These are phyloP conservation scores for Trichophyton mentagrophytes DNA, from an alignment of 2,329 filamentous ascomycete genomes.

Conservation along the genomic window DNA sequence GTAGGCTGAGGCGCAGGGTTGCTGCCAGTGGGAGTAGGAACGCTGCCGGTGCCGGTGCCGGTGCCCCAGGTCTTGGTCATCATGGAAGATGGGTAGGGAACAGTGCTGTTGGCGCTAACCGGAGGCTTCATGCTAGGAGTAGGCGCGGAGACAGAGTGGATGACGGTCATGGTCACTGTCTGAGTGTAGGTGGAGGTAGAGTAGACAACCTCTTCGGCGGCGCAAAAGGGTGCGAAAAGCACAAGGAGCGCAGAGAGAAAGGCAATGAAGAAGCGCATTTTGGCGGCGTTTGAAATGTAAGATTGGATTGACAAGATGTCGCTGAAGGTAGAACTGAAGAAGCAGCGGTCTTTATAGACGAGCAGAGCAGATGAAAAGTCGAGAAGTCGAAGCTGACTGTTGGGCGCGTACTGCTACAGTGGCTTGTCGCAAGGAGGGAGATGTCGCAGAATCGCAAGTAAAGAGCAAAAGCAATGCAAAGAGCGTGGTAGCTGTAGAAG, in stretches of 20 bases:
- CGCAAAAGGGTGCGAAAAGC: slow-evolving; percentile 18
- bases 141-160: slow-evolving; percentile 13
- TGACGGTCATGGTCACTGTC: slow-evolving; percentile 27
- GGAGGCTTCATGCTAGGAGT: slow-evolving; percentile 14
- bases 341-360: background rate
- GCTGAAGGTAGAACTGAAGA: background rate
- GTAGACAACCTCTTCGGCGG: slow-evolving; percentile 23
- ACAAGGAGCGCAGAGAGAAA: slow-evolving; percentile 25
- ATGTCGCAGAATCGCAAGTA: slow-evolving; percentile 5
- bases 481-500: background rate
- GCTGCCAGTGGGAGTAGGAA: background rate
- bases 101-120: slow-evolving; percentile 7
- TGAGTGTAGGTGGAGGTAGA: slow-evolving; percentile 34
- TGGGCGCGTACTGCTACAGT: slow-evolving; percentile 8
- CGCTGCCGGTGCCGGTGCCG: background rate
- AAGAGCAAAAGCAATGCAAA: slow-evolving; percentile 2
- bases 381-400: background rate
- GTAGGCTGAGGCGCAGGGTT: slow-evolving; percentile 6
- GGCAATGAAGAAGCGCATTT: slow-evolving; percentile 27
- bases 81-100: slow-evolving; percentile 1
- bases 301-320: slow-evolving; percentile 1
- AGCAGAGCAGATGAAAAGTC: background rate
- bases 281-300: slow-evolving; percentile 17
- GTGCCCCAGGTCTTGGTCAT: slow-evolving; percentile 1
- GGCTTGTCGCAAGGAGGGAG: slow-evolving; percentile 5